Conservation (phyloP, 2,329 filamentous ascomycete genomes). For the Monosporascus sp. region DNA sequence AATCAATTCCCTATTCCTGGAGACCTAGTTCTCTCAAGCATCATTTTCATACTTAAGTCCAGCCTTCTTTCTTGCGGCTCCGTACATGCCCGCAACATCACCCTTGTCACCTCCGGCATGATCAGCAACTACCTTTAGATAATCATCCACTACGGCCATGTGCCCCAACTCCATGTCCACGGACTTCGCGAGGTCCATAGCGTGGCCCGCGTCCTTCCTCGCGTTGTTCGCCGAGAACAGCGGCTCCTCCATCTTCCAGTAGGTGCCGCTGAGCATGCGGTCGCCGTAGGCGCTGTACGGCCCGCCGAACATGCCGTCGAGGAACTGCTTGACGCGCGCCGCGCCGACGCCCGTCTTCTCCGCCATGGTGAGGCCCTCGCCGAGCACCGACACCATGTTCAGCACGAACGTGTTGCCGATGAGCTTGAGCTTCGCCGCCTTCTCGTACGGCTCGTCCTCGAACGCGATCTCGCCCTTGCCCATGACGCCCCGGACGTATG, state of each 20-base stretch:
- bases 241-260: conserved; percentile 71
- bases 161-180: conserved; percentile 59
- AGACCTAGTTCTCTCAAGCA: conserved; percentile 13
- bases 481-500: conserved; percentile 63
- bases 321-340: conserved; percentile 63
- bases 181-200: conserved; percentile 57
- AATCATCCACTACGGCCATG: conserved; percentile 61
- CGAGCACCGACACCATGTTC: conserved; percentile 74
- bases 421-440: conserved; percentile 69
- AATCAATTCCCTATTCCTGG: too few relatives aligned
- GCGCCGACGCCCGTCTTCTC: conserved; percentile 75
- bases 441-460: conserved; percentile 29
- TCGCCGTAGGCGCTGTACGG: conserved; percentile 69
- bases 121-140: conserved; percentile 65
- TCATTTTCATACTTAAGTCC: conserved; percentile 70
- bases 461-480: conserved; percentile 51
- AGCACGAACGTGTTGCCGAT: conserved; percentile 84
- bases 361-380: conserved; percentile 72
- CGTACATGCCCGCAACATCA: conserved; percentile 80
- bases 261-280: conserved; percentile 71
- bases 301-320: conserved; percentile 70
- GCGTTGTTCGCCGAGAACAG: conserved; percentile 79
- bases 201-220: conserved; percentile 76
- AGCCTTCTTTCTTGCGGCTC: conserved; percentile 67
- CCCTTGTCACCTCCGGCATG: conserved; percentile 60